phyloP scores from a whole-genome alignment of 2,329 filamentous ascomycete species.

The Neofusicoccum cordaticola region DNA sequence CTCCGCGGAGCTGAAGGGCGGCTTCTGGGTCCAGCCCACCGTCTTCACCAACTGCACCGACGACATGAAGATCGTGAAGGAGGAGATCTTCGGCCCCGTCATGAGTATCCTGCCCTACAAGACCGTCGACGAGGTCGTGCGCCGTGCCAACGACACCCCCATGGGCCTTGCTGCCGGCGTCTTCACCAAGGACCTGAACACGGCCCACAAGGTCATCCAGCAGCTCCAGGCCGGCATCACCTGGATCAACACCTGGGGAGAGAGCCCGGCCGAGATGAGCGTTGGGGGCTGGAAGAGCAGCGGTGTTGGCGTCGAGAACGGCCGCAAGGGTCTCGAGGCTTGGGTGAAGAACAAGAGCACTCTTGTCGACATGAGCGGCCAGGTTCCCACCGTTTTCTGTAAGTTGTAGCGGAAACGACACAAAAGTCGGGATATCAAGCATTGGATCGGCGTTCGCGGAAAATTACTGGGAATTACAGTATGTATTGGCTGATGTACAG shows the following conservation, averaged over 20 bases:
- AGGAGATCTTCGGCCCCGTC: constrained; percentile 89
- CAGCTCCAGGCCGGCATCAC: constrained; percentile 80
- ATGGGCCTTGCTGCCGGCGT: constrained; percentile 82
- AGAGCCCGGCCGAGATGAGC: constrained; percentile 86
- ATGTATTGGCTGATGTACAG: background rate
- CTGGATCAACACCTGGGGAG: constrained; percentile 94
- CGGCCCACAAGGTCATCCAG: constrained; percentile 68
- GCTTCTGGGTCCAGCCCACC: constrained; percentile 83
- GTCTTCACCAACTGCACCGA: constrained; percentile 85
- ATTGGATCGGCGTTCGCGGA: constrained; percentile 5
- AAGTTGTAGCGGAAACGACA: constrained; percentile 51
- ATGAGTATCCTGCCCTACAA: constrained; percentile 77
- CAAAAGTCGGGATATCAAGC: background rate
- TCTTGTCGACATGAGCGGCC: constrained; percentile 74
- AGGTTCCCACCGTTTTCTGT: constrained; percentile 69
- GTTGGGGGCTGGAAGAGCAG: constrained; percentile 92
- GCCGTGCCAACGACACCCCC: constrained; percentile 71
- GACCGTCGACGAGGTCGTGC: constrained; percentile 65
- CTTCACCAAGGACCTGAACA: constrained; percentile 72
- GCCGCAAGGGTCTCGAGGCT: constrained; percentile 70
- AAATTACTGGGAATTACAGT: background rate
- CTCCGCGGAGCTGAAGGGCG: constrained; percentile 52
- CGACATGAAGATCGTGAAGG: constrained; percentile 71
- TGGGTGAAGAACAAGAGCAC: constrained; percentile 89
- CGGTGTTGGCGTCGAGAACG: constrained; percentile 84